Percentiles rank a stretch among this genome's conserved stretches.
phyloP scores from a whole-genome alignment of 2,329 filamentous ascomycete genomes.

The Trematosphaeria pertusa region DNA sequence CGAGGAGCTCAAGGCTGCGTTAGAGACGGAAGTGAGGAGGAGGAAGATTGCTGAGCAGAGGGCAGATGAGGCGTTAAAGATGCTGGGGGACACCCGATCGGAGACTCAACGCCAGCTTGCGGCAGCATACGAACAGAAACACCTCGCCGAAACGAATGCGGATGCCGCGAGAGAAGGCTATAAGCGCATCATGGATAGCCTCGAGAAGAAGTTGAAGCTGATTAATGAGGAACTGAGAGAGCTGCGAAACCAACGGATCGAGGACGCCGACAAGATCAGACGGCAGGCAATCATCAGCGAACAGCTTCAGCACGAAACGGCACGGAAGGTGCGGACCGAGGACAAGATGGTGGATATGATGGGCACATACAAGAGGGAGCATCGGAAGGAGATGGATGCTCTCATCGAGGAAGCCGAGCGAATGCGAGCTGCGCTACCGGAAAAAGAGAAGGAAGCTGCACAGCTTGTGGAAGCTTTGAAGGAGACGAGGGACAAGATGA shows the following conservation, averaged over 20 bases:
- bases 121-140: constrained; percentile 55
- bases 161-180: constrained; percentile 74
- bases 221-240: constrained; percentile 57
- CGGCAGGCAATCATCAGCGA: constrained; percentile 73
- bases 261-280: constrained; percentile 44
- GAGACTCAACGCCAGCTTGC: constrained; percentile 70
- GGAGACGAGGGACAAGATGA: constrained; percentile 70
- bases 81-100: constrained; percentile 67
- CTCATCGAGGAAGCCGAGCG: constrained; percentile 65
- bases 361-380: constrained; percentile 68
- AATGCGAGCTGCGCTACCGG: constrained; percentile 62
- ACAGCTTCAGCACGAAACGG: constrained; percentile 74
- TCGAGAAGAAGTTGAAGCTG: constrained; percentile 55
- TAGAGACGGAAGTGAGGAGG: constrained; percentile 70
- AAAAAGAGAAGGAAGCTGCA: constrained; percentile 67
- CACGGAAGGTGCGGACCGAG: constrained; percentile 66
- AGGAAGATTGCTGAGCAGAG: constrained; percentile 65
- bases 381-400: constrained; percentile 65
- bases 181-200: constrained; percentile 67
- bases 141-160: constrained; percentile 66
- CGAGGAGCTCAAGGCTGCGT: constrained; percentile 68
- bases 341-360: constrained; percentile 67
- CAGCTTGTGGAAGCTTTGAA: constrained; percentile 31
- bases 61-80: constrained; percentile 66
- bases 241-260: constrained; percentile 34